These are phyloP conservation scores for Candida ulmi DNA, from an alignment of 805 yeast genomes.

Conservation along the genomic window DNA sequence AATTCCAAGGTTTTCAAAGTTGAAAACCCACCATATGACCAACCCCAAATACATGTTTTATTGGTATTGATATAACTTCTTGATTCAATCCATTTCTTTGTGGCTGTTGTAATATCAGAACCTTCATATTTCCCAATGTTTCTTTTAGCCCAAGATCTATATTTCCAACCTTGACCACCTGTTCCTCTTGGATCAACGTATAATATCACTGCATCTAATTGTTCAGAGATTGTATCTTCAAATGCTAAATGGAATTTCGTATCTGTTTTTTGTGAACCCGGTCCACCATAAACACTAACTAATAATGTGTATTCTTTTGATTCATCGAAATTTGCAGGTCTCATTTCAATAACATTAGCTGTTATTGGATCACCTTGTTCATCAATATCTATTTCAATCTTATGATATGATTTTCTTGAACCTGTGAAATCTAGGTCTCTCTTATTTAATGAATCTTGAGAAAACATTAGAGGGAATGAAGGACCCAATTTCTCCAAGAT, in stretches of 20 bases:
- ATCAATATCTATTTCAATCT: constrained; percentile 15
- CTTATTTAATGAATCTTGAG: constrained; percentile 8
- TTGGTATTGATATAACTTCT: constrained; percentile 41
- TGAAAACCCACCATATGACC: constrained; percentile 83
- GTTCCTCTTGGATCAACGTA: constrained; percentile 80
- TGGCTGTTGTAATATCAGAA: constrained; percentile 51
- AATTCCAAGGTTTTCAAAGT: constrained; percentile 69
- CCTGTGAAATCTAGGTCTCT: constrained; percentile 15
- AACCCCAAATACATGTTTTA: constrained; percentile 74
- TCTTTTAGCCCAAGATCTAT: constrained; percentile 48
- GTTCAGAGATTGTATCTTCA: constrained; percentile 53
- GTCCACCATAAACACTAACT: constrained; percentile 75
- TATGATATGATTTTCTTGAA: constrained; percentile 14
- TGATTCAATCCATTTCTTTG: constrained; percentile 42
- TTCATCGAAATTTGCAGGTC: constrained; percentile 51
- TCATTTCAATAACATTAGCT: constrained; percentile 53
- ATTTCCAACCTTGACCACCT: constrained; percentile 71
- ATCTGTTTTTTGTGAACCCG: constrained; percentile 61
- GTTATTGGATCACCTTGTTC: constrained; percentile 17
- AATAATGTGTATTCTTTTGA: constrained; percentile 52
- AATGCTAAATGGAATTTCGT: constrained; percentile 45
- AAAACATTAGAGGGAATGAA: constrained; percentile 12
- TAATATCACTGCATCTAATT: constrained; percentile 54
- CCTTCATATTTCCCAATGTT: constrained; percentile 76
- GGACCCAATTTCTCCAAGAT: constrained; percentile 28